A percentile compares a stretch with the other conserved stretches of the same genome.
Conservation (phyloP, 129 eudicot genomes). For the Arctium lappa region DNA sequence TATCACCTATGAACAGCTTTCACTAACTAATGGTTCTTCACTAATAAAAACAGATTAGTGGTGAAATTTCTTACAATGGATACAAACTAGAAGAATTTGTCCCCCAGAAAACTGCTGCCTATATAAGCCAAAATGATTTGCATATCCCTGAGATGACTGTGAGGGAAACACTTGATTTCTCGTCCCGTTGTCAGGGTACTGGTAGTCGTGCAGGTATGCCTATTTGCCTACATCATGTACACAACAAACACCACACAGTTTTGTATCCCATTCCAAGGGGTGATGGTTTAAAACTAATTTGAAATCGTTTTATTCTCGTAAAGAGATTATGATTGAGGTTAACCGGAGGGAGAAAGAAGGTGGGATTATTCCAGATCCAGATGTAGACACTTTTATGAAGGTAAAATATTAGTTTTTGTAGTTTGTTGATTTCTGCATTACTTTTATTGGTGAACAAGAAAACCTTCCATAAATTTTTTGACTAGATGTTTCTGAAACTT, state of each 20-base stretch:
- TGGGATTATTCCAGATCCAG: conserved; percentile 55
- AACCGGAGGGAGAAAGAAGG: conserved; percentile 49
- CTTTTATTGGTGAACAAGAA: neutral
- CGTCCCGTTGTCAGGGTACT: conserved; percentile 70
- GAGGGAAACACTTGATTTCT: conserved; percentile 72
- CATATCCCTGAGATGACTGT: conserved; percentile 78
- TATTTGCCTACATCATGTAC: conserved; percentile 2
- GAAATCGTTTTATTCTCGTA: neutral
- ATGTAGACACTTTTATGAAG: conserved; percentile 61
- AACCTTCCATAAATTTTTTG: neutral
- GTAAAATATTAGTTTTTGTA: conserved; percentile 14
- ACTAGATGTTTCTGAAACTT: neutral
- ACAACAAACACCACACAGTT: neutral
- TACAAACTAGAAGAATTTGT: conserved; percentile 57
- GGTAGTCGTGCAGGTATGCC: conserved; percentile 66
- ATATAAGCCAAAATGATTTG: conserved; percentile 63
- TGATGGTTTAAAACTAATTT: neutral
- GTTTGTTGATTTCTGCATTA: neutral
- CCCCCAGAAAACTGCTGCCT: conserved; percentile 70
- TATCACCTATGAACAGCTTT: neutral
- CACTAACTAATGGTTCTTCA: neutral
- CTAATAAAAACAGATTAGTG: conserved; percentile 24
- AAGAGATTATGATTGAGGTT: conserved; percentile 46
- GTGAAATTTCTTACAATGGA: conserved; percentile 57
- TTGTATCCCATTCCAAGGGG: neutral